Evolutionary conservation across 768 basidiomycete species (phyloP).

Genomic region (Trametes villosa): DNA sequence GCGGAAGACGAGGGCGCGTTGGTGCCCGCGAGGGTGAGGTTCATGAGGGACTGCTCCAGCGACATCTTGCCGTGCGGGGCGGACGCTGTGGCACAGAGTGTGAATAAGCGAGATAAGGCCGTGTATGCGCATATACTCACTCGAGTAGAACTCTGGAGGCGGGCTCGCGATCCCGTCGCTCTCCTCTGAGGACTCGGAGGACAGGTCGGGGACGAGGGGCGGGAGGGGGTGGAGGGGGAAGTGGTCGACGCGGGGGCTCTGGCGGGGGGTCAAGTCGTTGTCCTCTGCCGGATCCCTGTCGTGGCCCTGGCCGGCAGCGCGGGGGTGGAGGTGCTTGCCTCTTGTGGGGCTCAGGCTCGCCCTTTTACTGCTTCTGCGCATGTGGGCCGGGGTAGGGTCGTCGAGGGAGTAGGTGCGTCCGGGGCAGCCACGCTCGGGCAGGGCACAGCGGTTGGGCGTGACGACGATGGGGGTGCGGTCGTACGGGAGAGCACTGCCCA

Average conservation of each 20-base stretch:
- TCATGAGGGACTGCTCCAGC: conserved; percentile 22
- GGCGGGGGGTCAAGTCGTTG: conserved; percentile 34
- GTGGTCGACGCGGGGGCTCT: conserved; percentile 24
- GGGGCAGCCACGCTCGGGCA: conserved; percentile 80
- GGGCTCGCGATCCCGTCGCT: conserved; percentile 55
- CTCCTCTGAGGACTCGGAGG: conserved; percentile 62
- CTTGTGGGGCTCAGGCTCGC: conserved; percentile 7
- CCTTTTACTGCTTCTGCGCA: neutral
- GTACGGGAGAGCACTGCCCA: conserved; percentile 53
- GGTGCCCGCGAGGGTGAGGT: conserved; percentile 20
- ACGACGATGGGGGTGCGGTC: conserved; percentile 83
- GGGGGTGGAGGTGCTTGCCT: conserved; percentile 51
- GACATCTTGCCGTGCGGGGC: conserved; percentile 12
- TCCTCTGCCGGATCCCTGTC: conserved; percentile 29
- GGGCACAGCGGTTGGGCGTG: conserved; percentile 69
- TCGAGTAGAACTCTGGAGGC: conserved; percentile 34
- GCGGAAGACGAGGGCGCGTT: conserved; percentile 19
- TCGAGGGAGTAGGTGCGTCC: conserved; percentile 67
- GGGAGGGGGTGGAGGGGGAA: conserved; percentile 37
- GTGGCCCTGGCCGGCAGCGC: conserved; percentile 43
- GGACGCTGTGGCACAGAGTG: conserved; percentile 8
- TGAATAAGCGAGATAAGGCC: conserved; percentile 19
- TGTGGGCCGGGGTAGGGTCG: conserved; percentile 30
- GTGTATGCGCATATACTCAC: conserved; percentile 15
- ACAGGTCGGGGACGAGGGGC: conserved; percentile 63